Percentiles rank a stretch among this genome's conserved stretches.
Evolutionary conservation across 192 early-diverging fungal species (phyloP).

Genomic region (Entophlyctis helioformis): DNA sequence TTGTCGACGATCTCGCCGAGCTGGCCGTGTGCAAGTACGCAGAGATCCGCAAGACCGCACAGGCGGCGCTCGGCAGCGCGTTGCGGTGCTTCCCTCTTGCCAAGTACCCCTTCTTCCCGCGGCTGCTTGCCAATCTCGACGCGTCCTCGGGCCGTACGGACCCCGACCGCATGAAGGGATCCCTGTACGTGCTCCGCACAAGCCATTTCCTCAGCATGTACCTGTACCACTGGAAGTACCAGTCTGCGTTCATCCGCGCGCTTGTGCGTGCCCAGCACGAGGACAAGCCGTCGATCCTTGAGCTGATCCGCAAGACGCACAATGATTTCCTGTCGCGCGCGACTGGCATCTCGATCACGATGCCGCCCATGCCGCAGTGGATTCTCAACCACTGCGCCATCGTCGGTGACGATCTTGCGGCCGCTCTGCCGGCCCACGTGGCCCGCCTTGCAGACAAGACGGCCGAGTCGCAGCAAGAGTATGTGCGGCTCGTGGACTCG

Average conservation of each 20-base stretch:
- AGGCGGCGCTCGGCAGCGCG: conserved; percentile 1
- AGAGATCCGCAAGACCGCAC: conserved; percentile 20
- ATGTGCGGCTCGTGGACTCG: conserved; percentile 4
- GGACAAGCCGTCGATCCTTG: conserved; percentile 35
- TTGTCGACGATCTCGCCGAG: conserved; percentile 41
- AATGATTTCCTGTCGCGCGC: conserved; percentile 8
- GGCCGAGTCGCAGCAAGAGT: background rate
- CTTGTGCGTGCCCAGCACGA: conserved; percentile 50
- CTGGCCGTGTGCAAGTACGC: conserved; percentile 30
- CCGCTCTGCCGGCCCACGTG: no score
- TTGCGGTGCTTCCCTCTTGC: background rate
- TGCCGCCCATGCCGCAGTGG: no score
- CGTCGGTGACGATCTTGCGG: no score
- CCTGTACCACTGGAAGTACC: conserved; percentile 45
- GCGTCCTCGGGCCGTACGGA: background rate
- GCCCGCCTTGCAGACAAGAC: background rate
- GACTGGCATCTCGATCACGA: background rate
- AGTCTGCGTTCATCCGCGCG: conserved; percentile 34
- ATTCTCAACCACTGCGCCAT: no score
- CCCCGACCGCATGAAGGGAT: conserved; percentile 55
- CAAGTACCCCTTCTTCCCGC: conserved; percentile 14
- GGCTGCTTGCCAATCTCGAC: conserved; percentile 1
- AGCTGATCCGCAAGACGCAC: background rate
- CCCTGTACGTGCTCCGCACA: conserved; percentile 48
- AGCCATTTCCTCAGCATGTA: conserved; percentile 34